Conservation (phyloP, 345 rosid species). For the Cardamine chenopodiifolia region DNA sequence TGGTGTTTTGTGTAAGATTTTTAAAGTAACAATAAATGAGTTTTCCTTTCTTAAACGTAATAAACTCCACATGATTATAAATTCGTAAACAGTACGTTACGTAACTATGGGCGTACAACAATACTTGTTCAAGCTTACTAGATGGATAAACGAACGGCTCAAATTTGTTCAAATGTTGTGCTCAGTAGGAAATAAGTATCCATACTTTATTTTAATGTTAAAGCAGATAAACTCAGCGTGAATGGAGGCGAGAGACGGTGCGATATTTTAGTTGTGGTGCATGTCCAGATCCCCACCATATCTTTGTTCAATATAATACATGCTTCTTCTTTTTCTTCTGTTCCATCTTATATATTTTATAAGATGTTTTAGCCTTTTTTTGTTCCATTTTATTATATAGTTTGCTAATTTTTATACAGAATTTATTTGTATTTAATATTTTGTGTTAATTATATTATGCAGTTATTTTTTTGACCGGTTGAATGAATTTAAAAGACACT, state of each 20-base stretch:
- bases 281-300: not conserved
- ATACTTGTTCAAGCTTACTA: not conserved
- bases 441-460: too few relatives aligned
- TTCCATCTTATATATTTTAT: too few relatives aligned
- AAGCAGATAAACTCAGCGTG: not conserved
- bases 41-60: not conserved
- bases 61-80: not conserved
- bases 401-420: too few relatives aligned
- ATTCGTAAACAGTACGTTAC: not conserved
- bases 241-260: not conserved
- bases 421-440: too few relatives aligned
- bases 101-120: not conserved
- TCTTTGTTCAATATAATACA: not conserved
- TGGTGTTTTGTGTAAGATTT: conserved; percentile 17
- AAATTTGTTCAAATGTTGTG: not conserved
- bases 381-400: too few relatives aligned
- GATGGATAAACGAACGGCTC: not conserved
- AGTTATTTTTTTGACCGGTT: too few relatives aligned
- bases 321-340: too few relatives aligned
- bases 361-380: too few relatives aligned
- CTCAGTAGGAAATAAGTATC: not conserved
- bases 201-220: not conserved
- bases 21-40: not conserved
- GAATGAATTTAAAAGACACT: too few relatives aligned
- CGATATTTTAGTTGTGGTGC: not conserved